A percentile compares a stretch with the other conserved stretches of the same genome.
Evolutionary conservation across 2,329 filamentous ascomycete genomes (phyloP).

Genomic region (Fusarium nygamai): DNA sequence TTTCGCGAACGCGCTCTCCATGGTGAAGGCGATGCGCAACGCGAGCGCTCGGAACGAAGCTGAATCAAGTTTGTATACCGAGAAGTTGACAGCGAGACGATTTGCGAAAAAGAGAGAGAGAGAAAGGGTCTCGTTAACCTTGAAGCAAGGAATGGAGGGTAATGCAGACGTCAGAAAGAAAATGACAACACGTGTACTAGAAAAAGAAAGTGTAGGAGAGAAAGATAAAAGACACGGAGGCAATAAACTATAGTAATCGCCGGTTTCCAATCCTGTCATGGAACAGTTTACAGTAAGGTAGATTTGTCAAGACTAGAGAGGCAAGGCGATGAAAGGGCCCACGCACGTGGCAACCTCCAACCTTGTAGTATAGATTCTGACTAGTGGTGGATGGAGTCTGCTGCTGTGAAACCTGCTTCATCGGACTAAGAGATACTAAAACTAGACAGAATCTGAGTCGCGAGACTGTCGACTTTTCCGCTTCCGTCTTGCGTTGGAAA

Average conservation of each 20-base stretch:
- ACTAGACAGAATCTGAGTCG: conserved; percentile 11
- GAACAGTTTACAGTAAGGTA: conserved; percentile 21
- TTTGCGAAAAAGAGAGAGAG: conserved; percentile 29
- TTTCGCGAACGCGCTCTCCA: conserved; percentile 72
- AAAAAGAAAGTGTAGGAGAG: conserved; percentile 24
- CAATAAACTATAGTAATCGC: conserved; percentile 27
- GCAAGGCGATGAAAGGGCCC: conserved; percentile 43
- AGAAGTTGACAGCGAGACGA: neutral
- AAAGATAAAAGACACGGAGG: conserved; percentile 25
- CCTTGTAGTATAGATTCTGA: conserved; percentile 8
- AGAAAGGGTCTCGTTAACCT: conserved; percentile 1
- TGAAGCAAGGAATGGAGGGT: conserved; percentile 7
- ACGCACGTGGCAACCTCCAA: conserved; percentile 48
- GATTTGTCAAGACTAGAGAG: conserved; percentile 43
- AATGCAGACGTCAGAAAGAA: conserved; percentile 16
- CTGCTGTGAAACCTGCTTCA: neutral
- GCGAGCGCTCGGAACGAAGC: conserved; percentile 27
- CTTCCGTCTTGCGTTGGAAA: conserved; percentile 3
- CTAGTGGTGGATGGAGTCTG: neutral
- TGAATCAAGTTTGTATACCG: conserved; percentile 17
- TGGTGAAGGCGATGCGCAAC: conserved; percentile 48
- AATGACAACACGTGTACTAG: neutral
- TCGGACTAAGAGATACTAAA: neutral
- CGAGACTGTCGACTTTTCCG: conserved; percentile 11
- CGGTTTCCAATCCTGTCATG: conserved; percentile 44